Evolutionary conservation across 2,329 filamentous ascomycete genomes (phyloP), one percentile per base, ranked within the genome.

Genomic region (Claviceps purpurea): DNA sequence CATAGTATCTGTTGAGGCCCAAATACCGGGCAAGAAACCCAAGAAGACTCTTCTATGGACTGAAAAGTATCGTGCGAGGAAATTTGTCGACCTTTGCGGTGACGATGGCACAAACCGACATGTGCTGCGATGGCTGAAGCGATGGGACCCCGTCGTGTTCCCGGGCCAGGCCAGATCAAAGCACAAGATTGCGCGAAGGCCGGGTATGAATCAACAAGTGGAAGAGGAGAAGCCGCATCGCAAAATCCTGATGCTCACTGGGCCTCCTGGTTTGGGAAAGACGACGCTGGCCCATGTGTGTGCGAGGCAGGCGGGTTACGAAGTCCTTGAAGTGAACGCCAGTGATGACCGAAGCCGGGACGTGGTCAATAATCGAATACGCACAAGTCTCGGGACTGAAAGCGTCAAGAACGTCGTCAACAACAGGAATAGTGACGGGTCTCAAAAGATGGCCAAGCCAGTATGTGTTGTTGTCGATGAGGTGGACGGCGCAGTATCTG

Each of bases 281-380:
- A 98, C 93, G 0, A 98, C 93, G 0, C 68, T 98, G 47, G 93
- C 93, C 1, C 93, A 98, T 67, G 93, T 98, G 0, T 97, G 93
- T 64, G 94, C 94, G 0, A 84, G 77, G 59, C 93, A 98, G 68
- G 93, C 93, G 5, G 93, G 93, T 0, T 98, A 98, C 61, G 93
- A 97, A 62, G 87, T 95, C 1, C 79, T 97, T 63, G 93, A 98
- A 65, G 95, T 98, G 69, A 98, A 98, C 61, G 93, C 94, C 8
- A 97, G 91, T 60, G 93, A 98, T 63, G 94, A 98, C 64, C 79
- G 93, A 60, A 95, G 89, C 62, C 78, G 79, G 34, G 83, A 91
- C 61, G 89, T 98, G 1, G 93, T 98, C 39, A 93, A 87, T 64
- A 89, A 88, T 6, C 79, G 89, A 16, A 96, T 98, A 58, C 79